Percentiles rank a stretch among this genome's conserved stretches.
Conservation (phyloP, 164 flowering plant species). For the Vitis riparia region DNA sequence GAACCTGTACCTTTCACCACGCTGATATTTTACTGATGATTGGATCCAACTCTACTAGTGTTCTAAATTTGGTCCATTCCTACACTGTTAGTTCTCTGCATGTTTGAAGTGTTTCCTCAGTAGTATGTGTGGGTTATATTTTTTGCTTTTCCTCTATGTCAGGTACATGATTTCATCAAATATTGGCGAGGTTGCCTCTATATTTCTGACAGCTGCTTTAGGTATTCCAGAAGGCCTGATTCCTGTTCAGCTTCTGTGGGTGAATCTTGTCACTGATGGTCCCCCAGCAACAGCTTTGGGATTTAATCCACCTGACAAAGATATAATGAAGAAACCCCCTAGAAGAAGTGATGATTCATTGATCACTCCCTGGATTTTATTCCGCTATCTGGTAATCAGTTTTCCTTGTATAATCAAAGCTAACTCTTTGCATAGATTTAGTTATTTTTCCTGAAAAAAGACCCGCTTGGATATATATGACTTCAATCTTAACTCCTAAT, state of each 20-base stretch:
- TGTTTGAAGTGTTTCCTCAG: background rate
- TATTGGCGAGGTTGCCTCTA: constrained; percentile 90
- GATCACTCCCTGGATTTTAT: constrained; percentile 79
- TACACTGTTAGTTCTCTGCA: background rate
- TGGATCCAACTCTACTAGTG: background rate
- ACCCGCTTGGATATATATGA: background rate
- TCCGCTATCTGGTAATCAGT: constrained; percentile 74
- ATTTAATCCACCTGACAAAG: constrained; percentile 88
- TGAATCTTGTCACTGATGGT: constrained; percentile 96
- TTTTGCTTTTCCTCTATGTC: constrained; percentile 5
- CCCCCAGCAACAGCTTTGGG: constrained; percentile 97
- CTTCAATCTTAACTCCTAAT: background rate
- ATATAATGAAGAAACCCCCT: constrained; percentile 91
- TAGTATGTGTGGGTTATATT: background rate
- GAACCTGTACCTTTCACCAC: too few relatives aligned
- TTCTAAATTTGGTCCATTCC: background rate
- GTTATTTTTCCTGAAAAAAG: too few relatives aligned
- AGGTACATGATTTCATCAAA: constrained; percentile 97
- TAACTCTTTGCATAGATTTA: too few relatives aligned
- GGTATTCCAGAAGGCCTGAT: constrained; percentile 93
- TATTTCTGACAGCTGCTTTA: constrained; percentile 87
- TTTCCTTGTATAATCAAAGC: too few relatives aligned
- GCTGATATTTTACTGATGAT: too few relatives aligned
- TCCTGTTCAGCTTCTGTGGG: constrained; percentile 97
- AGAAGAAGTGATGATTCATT: constrained; percentile 81